These are phyloP conservation scores for Castanea sativa DNA, from an alignment of 306 rosid species.

Conservation along the genomic window DNA sequence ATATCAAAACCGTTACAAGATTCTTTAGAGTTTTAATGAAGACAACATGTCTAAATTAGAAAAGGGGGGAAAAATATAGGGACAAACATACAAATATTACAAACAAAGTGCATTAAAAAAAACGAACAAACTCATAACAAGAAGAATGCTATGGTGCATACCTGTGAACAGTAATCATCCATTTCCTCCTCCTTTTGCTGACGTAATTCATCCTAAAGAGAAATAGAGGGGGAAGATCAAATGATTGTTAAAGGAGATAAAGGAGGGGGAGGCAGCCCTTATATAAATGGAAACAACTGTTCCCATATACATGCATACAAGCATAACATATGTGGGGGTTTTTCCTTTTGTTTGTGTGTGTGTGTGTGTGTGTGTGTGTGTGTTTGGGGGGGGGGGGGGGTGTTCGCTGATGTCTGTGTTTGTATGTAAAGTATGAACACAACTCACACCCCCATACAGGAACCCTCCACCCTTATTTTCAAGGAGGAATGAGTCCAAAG, in stretches of 20 bases:
- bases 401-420: background rate
- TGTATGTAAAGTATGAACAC: background rate
- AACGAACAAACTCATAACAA: constrained; percentile 14
- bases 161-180: constrained; percentile 96
- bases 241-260: background rate
- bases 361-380: too few relatives aligned
- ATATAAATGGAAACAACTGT: background rate
- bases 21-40: background rate
- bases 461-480: background rate
- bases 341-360: too few relatives aligned
- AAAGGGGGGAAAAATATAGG: background rate
- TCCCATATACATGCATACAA: background rate
- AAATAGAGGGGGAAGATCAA: constrained; percentile 15
- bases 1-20: background rate
- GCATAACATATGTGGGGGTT: background rate
- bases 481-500: background rate
- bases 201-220: constrained; percentile 71
- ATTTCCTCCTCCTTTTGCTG: constrained; percentile 95
- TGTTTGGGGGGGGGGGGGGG: background rate
- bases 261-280: background rate
- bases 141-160: constrained; percentile 27
- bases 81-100: background rate
- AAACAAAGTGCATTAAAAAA: background rate
- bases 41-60: background rate
- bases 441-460: background rate